phyloP scores from a whole-genome alignment of 2,329 filamentous ascomycete genomes.

The Aspergillus viridinutans region DNA sequence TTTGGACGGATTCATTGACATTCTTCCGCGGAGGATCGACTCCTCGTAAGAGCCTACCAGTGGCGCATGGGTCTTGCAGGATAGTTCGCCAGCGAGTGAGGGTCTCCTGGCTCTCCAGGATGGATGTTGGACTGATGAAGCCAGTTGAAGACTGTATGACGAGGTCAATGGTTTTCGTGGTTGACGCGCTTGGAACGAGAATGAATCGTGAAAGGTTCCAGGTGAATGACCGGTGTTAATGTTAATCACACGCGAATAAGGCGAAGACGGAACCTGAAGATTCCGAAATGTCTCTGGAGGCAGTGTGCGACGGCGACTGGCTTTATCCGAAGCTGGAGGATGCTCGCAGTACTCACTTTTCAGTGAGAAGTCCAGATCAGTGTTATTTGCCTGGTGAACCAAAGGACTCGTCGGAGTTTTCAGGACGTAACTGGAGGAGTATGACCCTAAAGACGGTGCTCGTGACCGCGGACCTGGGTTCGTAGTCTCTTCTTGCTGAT shows the following conservation, averaged over 20 bases:
- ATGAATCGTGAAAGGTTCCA: constrained; percentile 55
- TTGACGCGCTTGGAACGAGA: constrained; percentile 73
- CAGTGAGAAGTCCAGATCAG: constrained; percentile 64
- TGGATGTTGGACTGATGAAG: constrained; percentile 40
- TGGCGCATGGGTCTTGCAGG: constrained; percentile 79
- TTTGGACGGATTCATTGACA: constrained; percentile 93
- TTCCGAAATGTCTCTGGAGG: constrained; percentile 57
- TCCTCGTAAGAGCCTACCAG: constrained; percentile 99
- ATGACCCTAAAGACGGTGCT: constrained; percentile 63
- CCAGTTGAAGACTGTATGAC: constrained; percentile 47
- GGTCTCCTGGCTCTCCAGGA: constrained; percentile 53
- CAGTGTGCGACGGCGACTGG: constrained; percentile 66
- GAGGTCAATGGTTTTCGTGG: constrained; percentile 70
- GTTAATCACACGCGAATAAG: constrained; percentile 33
- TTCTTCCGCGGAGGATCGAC: constrained; percentile 87
- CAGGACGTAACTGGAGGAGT: constrained; percentile 75
- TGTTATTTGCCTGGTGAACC: constrained; percentile 81
- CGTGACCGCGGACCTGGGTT: constrained; percentile 33
- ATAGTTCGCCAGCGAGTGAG: constrained; percentile 69
- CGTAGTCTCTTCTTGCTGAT: constrained; percentile 11
- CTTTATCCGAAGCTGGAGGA: constrained; percentile 43
- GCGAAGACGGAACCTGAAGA: constrained; percentile 42
- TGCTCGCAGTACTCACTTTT: constrained; percentile 52
- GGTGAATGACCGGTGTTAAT: constrained; percentile 42
- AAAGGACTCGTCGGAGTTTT: constrained; percentile 88